phyloP scores from a whole-genome alignment of 208 protist species.

The Leishmania tropica region DNA sequence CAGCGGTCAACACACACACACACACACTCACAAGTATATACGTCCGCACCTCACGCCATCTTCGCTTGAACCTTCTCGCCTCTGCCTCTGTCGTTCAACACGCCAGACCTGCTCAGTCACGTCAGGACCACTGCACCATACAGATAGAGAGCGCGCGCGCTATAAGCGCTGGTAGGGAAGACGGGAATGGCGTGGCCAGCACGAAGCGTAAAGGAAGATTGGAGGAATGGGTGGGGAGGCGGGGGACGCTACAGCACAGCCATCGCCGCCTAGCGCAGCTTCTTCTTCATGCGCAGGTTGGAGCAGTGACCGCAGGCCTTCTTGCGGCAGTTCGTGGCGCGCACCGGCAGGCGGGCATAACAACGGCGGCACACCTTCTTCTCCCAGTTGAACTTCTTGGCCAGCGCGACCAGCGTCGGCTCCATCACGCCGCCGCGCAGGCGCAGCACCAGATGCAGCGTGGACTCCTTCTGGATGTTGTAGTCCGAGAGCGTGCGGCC shows the following conservation, averaged over 20 bases:
- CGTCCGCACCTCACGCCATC: not conserved
- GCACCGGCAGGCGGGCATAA: slow-evolving; percentile 95
- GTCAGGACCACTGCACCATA: not conserved
- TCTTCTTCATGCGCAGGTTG: slow-evolving; percentile 99
- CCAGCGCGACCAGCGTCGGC: slow-evolving; percentile 97
- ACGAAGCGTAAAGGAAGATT: too few species aligned
- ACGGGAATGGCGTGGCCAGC: too few species aligned
- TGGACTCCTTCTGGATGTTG: slow-evolving; percentile 99
- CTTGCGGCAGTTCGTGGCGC: slow-evolving; percentile 99
- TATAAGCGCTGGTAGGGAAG: too few species aligned
- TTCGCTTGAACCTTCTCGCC: not conserved
- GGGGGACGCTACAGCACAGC: not conserved
- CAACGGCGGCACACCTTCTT: slow-evolving; percentile 69
- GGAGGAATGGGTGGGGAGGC: too few species aligned
- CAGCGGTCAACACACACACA: not conserved
- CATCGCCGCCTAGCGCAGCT: slow-evolving; percentile 41
- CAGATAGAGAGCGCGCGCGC: not conserved
- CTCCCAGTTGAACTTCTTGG: slow-evolving; percentile 98
- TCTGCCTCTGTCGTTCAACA: not conserved
- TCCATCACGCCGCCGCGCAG: slow-evolving; percentile 95
- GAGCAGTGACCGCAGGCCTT: slow-evolving; percentile 99
- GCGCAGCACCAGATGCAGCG: slow-evolving; percentile 98
- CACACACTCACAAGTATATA: not conserved
- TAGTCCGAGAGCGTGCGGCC: slow-evolving; percentile 98
- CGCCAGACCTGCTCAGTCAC: not conserved